Evolutionary conservation across 163 green algal genomes (phyloP).

Genomic region (Picocystis sp.): DNA sequence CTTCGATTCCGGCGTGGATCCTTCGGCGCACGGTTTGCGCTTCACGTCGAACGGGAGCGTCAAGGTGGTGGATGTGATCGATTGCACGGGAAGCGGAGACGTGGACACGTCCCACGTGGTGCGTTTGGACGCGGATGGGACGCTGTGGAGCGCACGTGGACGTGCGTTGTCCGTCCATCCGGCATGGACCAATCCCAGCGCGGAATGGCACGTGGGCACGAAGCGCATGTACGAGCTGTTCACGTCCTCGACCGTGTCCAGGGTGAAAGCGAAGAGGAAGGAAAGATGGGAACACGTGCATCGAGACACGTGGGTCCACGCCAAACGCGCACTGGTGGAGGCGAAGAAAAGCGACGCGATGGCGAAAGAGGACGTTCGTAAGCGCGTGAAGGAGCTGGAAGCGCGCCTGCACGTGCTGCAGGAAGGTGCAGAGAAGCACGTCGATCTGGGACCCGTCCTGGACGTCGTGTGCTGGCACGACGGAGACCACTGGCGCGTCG

Average conservation of each 20-base stretch:
- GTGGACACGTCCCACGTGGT: slow-evolving; percentile 53
- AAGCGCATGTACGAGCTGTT: slow-evolving; percentile 61
- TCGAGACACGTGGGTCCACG: slow-evolving; percentile 25
- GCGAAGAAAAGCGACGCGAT: slow-evolving; percentile 4
- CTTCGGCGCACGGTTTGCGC: slow-evolving; percentile 26
- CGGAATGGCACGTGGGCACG: slow-evolving; percentile 63
- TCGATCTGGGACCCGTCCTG: no score
- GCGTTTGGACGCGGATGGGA: slow-evolving; percentile 37
- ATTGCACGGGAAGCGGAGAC: slow-evolving; percentile 74
- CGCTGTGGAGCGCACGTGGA: slow-evolving; percentile 37
- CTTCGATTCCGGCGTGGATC: slow-evolving; percentile 62
- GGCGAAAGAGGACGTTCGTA: slow-evolving; percentile 9
- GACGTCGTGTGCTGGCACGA: no score
- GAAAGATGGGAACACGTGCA: slow-evolving; percentile 54
- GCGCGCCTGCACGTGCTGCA: slow-evolving; percentile 41
- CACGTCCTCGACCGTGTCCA: slow-evolving; percentile 22
- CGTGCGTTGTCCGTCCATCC: slow-evolving; percentile 45
- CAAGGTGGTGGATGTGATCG: slow-evolving; percentile 69
- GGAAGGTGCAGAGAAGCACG: slow-evolving; percentile 26
- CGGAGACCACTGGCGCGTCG: no score
- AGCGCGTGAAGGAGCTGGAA: slow-evolving; percentile 43
- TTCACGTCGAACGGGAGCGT: slow-evolving; percentile 48
- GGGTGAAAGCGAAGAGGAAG: slow-evolving; percentile 40
- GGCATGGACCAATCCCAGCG: slow-evolving; percentile 65
- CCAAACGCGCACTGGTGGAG: slow-evolving; percentile 14